Conservation (phyloP, 225 moss, liverwort and hornwort species). For the Takakia lepidozioides region DNA sequence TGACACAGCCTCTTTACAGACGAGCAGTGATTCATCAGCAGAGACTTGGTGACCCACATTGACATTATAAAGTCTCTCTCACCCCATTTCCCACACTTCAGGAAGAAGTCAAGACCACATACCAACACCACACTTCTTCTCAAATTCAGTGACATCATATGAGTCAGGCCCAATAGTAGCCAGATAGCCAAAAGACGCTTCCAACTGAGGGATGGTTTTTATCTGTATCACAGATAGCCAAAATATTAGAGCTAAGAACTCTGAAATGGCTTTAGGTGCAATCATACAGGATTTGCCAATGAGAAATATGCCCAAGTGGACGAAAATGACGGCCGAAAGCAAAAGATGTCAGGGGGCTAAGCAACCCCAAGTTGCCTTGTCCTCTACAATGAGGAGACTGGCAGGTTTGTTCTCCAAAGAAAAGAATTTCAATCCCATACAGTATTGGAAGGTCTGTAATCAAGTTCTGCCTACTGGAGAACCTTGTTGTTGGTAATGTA, state of each 20-base stretch:
- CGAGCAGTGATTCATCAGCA: too few relatives aligned
- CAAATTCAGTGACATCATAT: conserved; percentile 44
- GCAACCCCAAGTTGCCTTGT: too few relatives aligned
- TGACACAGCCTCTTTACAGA: too few relatives aligned
- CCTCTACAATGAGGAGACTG: too few relatives aligned
- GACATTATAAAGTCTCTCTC: too few relatives aligned
- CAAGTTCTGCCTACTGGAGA: not conserved
- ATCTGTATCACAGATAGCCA: conserved; percentile 32
- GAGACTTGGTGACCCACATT: too few relatives aligned
- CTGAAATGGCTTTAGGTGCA: too few relatives aligned
- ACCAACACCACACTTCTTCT: conserved; percentile 73
- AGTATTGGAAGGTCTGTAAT: not conserved
- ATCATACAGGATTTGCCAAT: too few relatives aligned
- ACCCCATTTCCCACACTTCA: too few relatives aligned
- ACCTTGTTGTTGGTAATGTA: conserved; percentile 64
- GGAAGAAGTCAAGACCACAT: too few relatives aligned
- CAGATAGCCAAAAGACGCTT: conserved; percentile 66
- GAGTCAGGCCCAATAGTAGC: conserved; percentile 70
- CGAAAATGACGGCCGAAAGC: too few relatives aligned
- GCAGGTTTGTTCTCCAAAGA: not conserved
- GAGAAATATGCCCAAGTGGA: not conserved
- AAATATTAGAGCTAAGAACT: not conserved
- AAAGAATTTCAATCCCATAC: not conserved
- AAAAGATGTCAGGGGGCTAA: too few relatives aligned
- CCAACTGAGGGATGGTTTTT: conserved; percentile 74